Evolutionary conservation across 2,329 filamentous ascomycete genomes (phyloP).

Genomic region (Thelonectria blattea): DNA sequence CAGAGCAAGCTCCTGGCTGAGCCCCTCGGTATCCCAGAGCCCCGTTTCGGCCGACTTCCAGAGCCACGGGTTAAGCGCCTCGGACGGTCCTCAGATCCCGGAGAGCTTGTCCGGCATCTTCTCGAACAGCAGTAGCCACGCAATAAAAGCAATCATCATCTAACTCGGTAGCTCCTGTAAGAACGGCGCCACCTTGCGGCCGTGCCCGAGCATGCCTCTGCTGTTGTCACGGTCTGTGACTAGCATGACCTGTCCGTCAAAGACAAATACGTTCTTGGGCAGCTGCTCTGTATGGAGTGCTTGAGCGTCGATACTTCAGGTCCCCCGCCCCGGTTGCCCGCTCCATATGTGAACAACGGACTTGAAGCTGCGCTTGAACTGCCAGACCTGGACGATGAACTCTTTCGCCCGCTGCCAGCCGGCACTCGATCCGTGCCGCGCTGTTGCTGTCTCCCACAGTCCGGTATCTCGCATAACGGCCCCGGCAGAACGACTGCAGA

Average conservation of each 20-base stretch:
- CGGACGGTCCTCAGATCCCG: not conserved
- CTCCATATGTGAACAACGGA: constrained; percentile 10
- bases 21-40: too few species aligned
- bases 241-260: constrained; percentile 17
- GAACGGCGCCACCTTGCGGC: constrained; percentile 20
- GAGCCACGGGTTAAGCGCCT: too few species aligned
- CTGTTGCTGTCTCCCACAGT: not conserved
- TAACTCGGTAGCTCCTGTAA: constrained; percentile 6
- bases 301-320: constrained; percentile 20
- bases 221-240: constrained; percentile 23
- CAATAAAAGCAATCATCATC: constrained; percentile 17
- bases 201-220: not conserved
- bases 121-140: constrained; percentile 1
- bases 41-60: too few species aligned
- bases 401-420: too few species aligned
- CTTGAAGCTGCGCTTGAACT: too few species aligned
- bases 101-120: not conserved
- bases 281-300: constrained; percentile 19
- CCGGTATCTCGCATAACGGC: not conserved
- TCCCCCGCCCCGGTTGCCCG: constrained; percentile 16
- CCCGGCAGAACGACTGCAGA: not conserved
- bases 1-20: too few species aligned
- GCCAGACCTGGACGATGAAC: too few species aligned
- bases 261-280: constrained; percentile 17
- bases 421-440: too few species aligned